Evolutionary conservation across 169 alveolate genomes (phyloP), one percentile per base, ranked within the genome.

Genomic region (Plasmodium malariae): DNA sequence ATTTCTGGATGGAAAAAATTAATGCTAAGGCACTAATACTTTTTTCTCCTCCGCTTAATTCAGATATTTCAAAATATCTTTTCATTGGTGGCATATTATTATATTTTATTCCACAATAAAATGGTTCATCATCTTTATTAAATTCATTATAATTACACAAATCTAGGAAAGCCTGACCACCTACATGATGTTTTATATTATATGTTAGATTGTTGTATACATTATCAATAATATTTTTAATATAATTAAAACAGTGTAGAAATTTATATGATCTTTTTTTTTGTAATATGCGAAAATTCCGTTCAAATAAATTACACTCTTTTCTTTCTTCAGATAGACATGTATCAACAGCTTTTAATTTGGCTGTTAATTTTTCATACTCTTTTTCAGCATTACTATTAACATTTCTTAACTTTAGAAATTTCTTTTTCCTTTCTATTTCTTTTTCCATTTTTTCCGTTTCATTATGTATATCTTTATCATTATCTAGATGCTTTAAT

Each of bases 21-120:
- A 97, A 91, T 45, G 99, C 97, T 3, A 98, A 88, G 24, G 98
- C 97, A 12, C 99, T 98, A 43, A 98, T 95, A 19, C 99, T 97
- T 92, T 97, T 98, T 93, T 98, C 99, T 32, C 99, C 99, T n/a
- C 99, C 99, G 49, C 96, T 94, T 48, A 92, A 91, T 43, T 92
- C 91, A 62, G 92, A 78, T 32, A 94, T 60, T 49, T 92, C 94
- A 67, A 92, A 87, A 83, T 83, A 92, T 51, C 93, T 87, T 86
- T 92, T 92, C 94, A 87, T 89, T n/a, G 96, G 96, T 3, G 96
- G 95, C 93, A 94, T 92, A 37, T 94, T 93, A 68, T 94, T 94
- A 65, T 94, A 94, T 11, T 93, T 74, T 24, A 94, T 94, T 55
- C 92, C 91, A 65, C 95, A 92, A 24, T 86, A 71, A 69, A 94